Base-by-base conservation (phyloP, 306 rosid genomes). In the Canavalia ensiformis region DNA sequence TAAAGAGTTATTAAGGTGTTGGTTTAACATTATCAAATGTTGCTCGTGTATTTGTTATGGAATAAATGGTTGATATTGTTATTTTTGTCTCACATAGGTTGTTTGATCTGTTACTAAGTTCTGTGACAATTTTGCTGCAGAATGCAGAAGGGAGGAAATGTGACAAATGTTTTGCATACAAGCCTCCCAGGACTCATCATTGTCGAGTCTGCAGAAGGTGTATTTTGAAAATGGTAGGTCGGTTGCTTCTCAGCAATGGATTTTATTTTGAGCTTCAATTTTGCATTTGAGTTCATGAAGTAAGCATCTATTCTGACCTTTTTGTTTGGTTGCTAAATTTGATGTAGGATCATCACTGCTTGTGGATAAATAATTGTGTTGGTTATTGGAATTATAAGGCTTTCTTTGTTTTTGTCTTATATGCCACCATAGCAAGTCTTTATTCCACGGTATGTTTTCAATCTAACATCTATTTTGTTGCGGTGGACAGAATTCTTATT, bases 151-250 rank as follows among this genome's bases (percentile, higher is more conserved):
- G 54, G 45, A 91, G 65, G 89, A 88, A 55, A 42, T 94, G 98
- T 83, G 97, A 92, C 84, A 94, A 91, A 67, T 94, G 97, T 72
- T 85, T 81, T 74, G 87, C 74, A 1, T 88, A 79, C 88, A 92
- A 92, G 84, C 98, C 98, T 76, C 98, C 97, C 2, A 89, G 97
- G 91, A 84, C 98, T 73, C 98, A 94, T 85, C 98, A 94, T 87
- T 94, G 97, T 81, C 90, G 95, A 68, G 95, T 94, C 44, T 94
- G 97, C 86, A 85, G 92, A 86, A 94, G 87, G 85, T 94, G 98
- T 94, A 87, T 94, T 83, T 81, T 94, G 83, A 91, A 89, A 85
- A 94, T 92, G 98, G 98, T 94, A 91, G 86, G 94, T 92, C 60
- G 42, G 72, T 84, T 78, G 42, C 47, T 68, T 75, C 72, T n/a